Percentiles rank a stretch among this genome's conserved stretches.
phyloP scores from a whole-genome alignment of 2,329 filamentous ascomycete genomes.

The Penicillium sp. region DNA sequence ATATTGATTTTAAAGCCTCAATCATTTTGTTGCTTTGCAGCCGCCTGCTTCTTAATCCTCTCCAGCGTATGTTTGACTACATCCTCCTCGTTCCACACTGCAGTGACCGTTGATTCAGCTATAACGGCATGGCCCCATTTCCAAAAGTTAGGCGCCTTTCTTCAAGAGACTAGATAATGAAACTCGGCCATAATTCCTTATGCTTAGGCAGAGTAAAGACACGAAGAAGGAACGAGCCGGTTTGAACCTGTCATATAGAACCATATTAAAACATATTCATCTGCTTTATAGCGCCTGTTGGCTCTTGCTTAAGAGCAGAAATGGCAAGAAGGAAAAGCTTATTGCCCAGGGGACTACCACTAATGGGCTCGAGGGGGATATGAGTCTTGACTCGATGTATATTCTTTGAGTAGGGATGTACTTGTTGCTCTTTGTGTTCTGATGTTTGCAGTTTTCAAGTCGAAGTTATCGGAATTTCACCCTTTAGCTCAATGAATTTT shows the following conservation, averaged over 20 bases:
- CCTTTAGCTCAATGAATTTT: too few relatives aligned
- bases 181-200: background rate
- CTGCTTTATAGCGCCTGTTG: constrained; percentile 1
- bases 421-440: too few relatives aligned
- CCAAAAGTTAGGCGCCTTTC: constrained; percentile 1
- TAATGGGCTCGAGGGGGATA: constrained; percentile 5
- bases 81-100: background rate
- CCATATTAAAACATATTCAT: too few relatives aligned
- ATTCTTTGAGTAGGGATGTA: too few relatives aligned
- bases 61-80: background rate
- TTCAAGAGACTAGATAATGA: background rate
- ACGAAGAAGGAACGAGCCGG: background rate
- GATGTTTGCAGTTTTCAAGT: too few relatives aligned
- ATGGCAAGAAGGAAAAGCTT: constrained; percentile 2
- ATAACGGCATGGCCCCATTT: background rate
- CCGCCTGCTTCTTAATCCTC: background rate
- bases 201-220: background rate
- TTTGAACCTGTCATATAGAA: background rate
- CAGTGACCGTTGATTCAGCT: background rate
- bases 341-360: constrained; percentile 4
- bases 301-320: constrained; percentile 1
- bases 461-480: too few relatives aligned
- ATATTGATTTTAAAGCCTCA: too few relatives aligned
- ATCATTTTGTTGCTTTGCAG: too few relatives aligned
- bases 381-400: constrained; percentile 6